Base-by-base conservation (phyloP, 192 early-diverging fungal species). In the Backusella macrospora region DNA sequence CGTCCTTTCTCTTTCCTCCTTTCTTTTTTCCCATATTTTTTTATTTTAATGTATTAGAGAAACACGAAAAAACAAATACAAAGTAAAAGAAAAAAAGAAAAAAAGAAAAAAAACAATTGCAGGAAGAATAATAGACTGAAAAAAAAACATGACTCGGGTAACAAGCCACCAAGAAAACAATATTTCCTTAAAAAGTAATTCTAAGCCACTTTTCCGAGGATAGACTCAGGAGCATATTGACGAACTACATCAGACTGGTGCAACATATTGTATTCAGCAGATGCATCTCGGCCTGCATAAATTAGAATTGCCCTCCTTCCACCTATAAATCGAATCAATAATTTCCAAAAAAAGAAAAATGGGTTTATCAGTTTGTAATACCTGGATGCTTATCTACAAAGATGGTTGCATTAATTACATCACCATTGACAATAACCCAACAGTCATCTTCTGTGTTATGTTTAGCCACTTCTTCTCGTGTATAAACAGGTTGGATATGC, bases 371-470 rank as follows among this genome's bases (percentile, higher is more conserved):
- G 42, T 43, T 8, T 49, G 6, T 21, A 49, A 49, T 59, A 10
- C 92, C 92, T 43, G 93, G 93, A 81, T 95, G 93, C 62, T 95
- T 92, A 21, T 82, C 77, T 70, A 93, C 80, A 83, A 95, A 95
- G 52, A 82, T 81, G 59, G 93, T 94, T 6, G 85, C 91, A 72
- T 96, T 83, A 62, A 94, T 81, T 15, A 96, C 92, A 62, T 90
- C 84, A 16, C 91, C 93, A 72, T 95, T 94, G 5, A 95, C 91
- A 74, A 94, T 87, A 23, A 95, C 91, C 94, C 94, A 95, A 78
- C 92, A 94, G 79, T 94, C 94, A 8, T 92, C 78, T 23, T 87
- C 86, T 39, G 79, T 94, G 85, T 91, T 92, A 82, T 95, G 92
- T 80, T 95, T 95, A 62, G 91, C 89, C 13, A 95, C 92, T 63